Evolutionary conservation across 2,329 filamentous ascomycete genomes (phyloP).

Genomic region (Phoma sp.): DNA sequence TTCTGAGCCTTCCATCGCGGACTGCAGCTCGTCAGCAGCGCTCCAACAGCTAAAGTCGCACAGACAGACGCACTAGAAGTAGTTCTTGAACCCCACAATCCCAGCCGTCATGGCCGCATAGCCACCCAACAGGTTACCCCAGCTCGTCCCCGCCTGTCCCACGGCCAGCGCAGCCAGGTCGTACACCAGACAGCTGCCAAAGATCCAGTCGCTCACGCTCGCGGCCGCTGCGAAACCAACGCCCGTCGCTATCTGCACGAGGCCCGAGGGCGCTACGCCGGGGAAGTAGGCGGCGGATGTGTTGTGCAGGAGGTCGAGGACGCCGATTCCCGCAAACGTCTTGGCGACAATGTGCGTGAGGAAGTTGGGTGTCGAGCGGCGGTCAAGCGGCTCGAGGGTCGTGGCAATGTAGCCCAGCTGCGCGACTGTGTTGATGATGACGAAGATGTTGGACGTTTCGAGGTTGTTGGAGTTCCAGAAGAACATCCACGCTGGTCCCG

Average conservation of each 20-base stretch:
- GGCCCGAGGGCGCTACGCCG: conserved; percentile 53
- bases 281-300: conserved; percentile 63
- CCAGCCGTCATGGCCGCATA: conserved; percentile 61
- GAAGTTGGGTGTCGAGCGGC: conserved; percentile 56
- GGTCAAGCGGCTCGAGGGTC: conserved; percentile 58
- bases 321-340: conserved; percentile 66
- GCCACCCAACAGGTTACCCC: conserved; percentile 59
- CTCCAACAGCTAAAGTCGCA: neutral
- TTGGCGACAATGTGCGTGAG: conserved; percentile 66
- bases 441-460: conserved; percentile 61
- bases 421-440: conserved; percentile 60
- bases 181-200: conserved; percentile 65
- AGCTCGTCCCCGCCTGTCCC: conserved; percentile 57
- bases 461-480: conserved; percentile 65
- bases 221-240: conserved; percentile 60
- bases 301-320: conserved; percentile 66
- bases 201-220: conserved; percentile 64
- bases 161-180: conserved; percentile 62
- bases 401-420: conserved; percentile 63
- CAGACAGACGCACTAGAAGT: conserved; percentile 52
- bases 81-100: conserved; percentile 61
- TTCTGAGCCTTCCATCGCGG: conserved; percentile 31
- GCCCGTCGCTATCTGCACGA: conserved; percentile 61
- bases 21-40: conserved; percentile 34
- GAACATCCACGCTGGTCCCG: conserved; percentile 61